These are phyloP conservation scores for Solanum ahanhuiri DNA, from an alignment of 257 asterid species.

Conservation along the genomic window DNA sequence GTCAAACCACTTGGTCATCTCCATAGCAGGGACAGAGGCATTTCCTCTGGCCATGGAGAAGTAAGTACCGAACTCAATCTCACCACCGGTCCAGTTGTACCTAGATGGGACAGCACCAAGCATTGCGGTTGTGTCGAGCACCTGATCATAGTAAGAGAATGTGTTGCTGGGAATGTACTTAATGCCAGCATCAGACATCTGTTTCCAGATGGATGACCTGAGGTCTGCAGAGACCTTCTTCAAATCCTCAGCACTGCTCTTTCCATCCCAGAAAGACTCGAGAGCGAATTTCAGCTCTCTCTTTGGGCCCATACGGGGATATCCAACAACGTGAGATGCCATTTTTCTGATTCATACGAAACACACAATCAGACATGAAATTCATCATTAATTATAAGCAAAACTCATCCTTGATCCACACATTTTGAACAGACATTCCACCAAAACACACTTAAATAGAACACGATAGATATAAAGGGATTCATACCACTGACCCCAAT, in stretches of 20 bases:
- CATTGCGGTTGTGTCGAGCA: conserved; percentile 43
- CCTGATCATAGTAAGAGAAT: conserved; percentile 43
- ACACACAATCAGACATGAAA: not conserved
- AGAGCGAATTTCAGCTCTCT: conserved; percentile 53
- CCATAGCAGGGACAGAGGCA: conserved; percentile 47
- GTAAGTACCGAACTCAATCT: conserved; percentile 35
- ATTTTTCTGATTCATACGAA: conserved; percentile 20
- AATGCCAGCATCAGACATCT: conserved; percentile 46
- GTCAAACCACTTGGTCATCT: conserved; percentile 50
- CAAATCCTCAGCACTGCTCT: conserved; percentile 46
- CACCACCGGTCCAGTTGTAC: conserved; percentile 44
- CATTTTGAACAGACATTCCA: not conserved
- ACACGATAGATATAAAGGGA: not conserved
- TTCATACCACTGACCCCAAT: not conserved
- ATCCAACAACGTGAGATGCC: conserved; percentile 61
- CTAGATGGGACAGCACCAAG: conserved; percentile 53
- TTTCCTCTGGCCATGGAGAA: conserved; percentile 58
- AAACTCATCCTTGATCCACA: not conserved
- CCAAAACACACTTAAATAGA: not conserved
- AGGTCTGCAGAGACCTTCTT: conserved; percentile 37
- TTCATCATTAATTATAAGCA: not conserved
- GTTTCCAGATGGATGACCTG: conserved; percentile 52
- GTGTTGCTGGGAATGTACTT: conserved; percentile 53
- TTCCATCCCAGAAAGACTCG: conserved; percentile 52
- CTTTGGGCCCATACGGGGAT: conserved; percentile 55